Evolutionary conservation across 495 filamentous ascomycete species (phyloP).

Genomic region (Hypoxylon lenormandii): DNA sequence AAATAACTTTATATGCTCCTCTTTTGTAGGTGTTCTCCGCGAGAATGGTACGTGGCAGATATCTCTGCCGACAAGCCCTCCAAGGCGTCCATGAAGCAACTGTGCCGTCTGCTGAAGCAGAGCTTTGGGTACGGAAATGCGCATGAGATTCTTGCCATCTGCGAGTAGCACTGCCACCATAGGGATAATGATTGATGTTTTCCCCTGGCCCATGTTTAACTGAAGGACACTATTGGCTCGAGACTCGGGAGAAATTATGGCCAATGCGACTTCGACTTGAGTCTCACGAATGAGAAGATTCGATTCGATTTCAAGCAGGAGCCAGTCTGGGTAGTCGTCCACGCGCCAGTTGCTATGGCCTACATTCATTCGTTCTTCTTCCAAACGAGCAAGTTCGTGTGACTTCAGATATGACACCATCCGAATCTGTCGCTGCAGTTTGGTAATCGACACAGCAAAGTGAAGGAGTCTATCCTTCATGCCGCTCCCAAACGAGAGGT

Average conservation of each 20-base stretch:
- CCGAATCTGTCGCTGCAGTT: constrained; percentile 57
- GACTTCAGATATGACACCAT: constrained; percentile 48
- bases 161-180: constrained; percentile 65
- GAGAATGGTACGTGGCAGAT: constrained; percentile 66
- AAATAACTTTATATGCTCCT: constrained; percentile 50
- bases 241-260: constrained; percentile 61
- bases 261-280: constrained; percentile 65
- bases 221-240: constrained; percentile 66
- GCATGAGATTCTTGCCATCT: constrained; percentile 56
- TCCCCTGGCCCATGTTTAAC: constrained; percentile 66
- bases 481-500: constrained; percentile 49
- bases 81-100: constrained; percentile 60
- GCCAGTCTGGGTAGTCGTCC: constrained; percentile 62
- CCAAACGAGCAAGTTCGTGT: constrained; percentile 35
- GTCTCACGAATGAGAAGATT: constrained; percentile 64
- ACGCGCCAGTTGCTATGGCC: constrained; percentile 68
- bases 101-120: constrained; percentile 65
- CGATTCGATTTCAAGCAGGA: constrained; percentile 69
- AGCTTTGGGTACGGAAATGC: constrained; percentile 65
- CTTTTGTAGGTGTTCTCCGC: constrained; percentile 53
- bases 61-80: constrained; percentile 60
- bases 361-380: constrained; percentile 56
- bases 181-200: constrained; percentile 67
- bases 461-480: constrained; percentile 60
- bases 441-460: constrained; percentile 59